A percentile compares a stretch with the other conserved stretches of the same genome.
Evolutionary conservation across 164 flowering plant genomes (phyloP).

Genomic region (Stephania cephalantha): DNA sequence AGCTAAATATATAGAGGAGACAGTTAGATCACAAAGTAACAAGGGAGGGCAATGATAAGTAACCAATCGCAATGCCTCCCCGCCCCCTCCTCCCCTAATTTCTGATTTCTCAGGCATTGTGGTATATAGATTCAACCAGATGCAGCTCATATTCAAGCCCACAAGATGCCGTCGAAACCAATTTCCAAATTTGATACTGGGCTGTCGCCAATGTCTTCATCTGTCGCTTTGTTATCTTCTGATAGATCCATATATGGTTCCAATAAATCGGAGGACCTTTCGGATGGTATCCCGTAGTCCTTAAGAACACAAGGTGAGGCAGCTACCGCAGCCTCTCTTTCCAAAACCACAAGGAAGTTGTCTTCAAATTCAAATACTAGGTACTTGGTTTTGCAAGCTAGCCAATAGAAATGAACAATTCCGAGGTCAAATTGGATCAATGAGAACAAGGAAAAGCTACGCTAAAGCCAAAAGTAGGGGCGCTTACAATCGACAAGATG

Average conservation of each 20-base stretch:
- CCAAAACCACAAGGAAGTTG: conserved; percentile 72
- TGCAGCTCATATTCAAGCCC: conserved; percentile 47
- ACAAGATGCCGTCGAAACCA: conserved; percentile 76
- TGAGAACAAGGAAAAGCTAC: not conserved
- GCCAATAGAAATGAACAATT: conserved; percentile 10
- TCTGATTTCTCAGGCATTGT: not conserved
- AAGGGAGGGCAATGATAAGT: not conserved
- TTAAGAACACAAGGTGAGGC: conserved; percentile 62
- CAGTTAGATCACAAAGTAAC: not conserved
- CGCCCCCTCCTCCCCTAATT: not conserved
- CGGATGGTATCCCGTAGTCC: conserved; percentile 82
- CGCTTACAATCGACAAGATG: conserved; percentile 85
- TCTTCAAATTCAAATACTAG: conserved; percentile 89
- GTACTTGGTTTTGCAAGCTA: conserved; percentile 78
- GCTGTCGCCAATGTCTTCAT: conserved; percentile 47
- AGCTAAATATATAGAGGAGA: not conserved
- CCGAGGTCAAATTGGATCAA: not conserved
- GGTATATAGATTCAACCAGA: not conserved
- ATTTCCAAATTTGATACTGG: conserved; percentile 69
- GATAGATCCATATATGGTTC: conserved; percentile 59
- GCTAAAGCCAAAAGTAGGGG: not conserved
- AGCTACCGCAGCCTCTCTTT: conserved; percentile 58
- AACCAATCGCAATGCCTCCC: not conserved
- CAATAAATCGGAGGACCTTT: conserved; percentile 69
- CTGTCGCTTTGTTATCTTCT: conserved; percentile 31